These are phyloP conservation scores for Pezicula carpinea DNA, from an alignment of 2,329 filamentous ascomycete genomes.

Conservation along the genomic window DNA sequence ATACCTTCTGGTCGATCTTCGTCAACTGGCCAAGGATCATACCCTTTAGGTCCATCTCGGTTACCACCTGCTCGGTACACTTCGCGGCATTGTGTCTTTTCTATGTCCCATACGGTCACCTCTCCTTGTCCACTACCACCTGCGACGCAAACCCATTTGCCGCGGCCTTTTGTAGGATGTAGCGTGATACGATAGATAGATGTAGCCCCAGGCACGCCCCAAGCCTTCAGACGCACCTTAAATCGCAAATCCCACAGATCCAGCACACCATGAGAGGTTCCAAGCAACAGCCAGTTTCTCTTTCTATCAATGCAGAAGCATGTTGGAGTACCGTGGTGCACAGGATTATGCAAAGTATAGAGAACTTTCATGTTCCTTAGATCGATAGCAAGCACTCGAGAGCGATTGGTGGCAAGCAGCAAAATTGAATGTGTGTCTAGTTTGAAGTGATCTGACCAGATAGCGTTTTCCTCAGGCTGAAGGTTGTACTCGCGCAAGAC, in stretches of 20 bases:
- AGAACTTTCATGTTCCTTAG: conserved; percentile 79
- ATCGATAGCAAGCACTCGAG: conserved; percentile 78
- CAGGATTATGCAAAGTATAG: conserved; percentile 78
- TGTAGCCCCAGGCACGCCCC: conserved; percentile 78
- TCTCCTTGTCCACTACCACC: conserved; percentile 85
- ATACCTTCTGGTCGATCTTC: conserved; percentile 84
- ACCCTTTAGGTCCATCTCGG: conserved; percentile 58
- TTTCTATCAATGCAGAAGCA: conserved; percentile 85
- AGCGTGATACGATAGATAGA: conserved; percentile 75
- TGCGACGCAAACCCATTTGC: conserved; percentile 82
- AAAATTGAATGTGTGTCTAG: conserved; percentile 77
- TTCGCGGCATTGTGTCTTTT: conserved; percentile 83
- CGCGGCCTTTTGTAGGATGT: conserved; percentile 73
- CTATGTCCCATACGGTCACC: conserved; percentile 91
- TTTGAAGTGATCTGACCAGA: conserved; percentile 92
- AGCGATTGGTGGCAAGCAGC: conserved; percentile 80
- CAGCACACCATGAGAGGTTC: conserved; percentile 87
- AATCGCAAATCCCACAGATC: conserved; percentile 98
- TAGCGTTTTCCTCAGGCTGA: conserved; percentile 66
- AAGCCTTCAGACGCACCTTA: conserved; percentile 78
- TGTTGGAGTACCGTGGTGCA: conserved; percentile 86
- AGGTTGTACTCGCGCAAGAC: conserved; percentile 79
- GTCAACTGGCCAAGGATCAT: conserved; percentile 84
- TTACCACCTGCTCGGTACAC: conserved; percentile 68
- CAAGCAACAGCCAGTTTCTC: conserved; percentile 85